Percentiles rank a stretch among this genome's conserved stretches.
phyloP scores from a whole-genome alignment of 176 grass and related monocot genomes.

The Raddia guianensis region DNA sequence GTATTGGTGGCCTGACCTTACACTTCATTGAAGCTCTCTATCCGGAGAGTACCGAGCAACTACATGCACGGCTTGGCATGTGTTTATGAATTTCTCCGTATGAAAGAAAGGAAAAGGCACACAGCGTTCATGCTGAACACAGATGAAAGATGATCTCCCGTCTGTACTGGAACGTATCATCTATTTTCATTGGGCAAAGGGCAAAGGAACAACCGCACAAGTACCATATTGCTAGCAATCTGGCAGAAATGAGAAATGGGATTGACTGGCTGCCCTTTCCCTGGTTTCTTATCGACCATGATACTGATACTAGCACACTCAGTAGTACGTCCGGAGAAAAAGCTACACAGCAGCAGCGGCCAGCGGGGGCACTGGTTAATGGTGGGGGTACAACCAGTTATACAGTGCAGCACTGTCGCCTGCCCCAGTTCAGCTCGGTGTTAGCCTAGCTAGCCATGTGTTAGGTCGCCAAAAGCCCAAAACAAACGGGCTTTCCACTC shows the following conservation, averaged over 20 bases:
- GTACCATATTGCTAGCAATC: background rate
- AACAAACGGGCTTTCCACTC: background rate
- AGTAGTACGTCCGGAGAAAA: background rate
- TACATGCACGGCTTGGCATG: too few species aligned
- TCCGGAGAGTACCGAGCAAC: too few species aligned
- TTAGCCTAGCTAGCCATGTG: background rate
- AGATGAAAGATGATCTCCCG: background rate
- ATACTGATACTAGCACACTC: background rate
- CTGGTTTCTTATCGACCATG: background rate
- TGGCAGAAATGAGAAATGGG: background rate
- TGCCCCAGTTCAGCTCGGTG: conserved; percentile 15
- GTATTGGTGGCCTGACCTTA: too few species aligned
- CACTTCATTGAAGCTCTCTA: too few species aligned
- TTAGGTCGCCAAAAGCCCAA: background rate
- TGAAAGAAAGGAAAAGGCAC: background rate
- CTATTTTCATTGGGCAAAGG: background rate
- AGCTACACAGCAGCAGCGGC: background rate
- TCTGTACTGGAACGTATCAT: background rate
- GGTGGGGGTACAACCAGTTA: conserved; percentile 21
- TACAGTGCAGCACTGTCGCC: background rate
- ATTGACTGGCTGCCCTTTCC: background rate
- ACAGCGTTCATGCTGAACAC: background rate
- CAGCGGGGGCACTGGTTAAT: conserved; percentile 22
- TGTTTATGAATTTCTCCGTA: too few species aligned
- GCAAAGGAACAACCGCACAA: background rate